phyloP scores from a whole-genome alignment of 2,329 filamentous ascomycete species.

The Orbilia brochopaga region DNA sequence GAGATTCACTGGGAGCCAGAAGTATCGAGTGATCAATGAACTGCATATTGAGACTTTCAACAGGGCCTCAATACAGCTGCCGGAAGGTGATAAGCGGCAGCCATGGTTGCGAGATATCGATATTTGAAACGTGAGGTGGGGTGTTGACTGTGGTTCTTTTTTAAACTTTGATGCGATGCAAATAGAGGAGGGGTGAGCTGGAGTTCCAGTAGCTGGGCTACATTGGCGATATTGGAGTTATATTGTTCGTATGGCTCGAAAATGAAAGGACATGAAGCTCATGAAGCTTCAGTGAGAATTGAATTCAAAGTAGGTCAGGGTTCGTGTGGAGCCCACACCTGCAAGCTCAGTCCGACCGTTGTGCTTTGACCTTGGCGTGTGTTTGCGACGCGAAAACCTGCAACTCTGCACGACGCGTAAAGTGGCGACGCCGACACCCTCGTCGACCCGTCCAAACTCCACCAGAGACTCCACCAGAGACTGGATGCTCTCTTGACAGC shows the following conservation, averaged over 20 bases:
- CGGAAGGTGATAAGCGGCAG: conserved; percentile 21
- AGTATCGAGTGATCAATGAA: conserved; percentile 44
- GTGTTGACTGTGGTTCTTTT: neutral
- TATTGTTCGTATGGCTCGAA: neutral
- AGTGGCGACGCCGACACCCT: conserved; percentile 22
- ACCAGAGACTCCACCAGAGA: neutral
- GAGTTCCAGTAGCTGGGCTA: conserved; percentile 16
- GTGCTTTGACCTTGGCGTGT: conserved; percentile 36
- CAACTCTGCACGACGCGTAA: conserved; percentile 35
- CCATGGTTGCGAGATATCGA: conserved; percentile 27
- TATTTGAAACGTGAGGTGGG: conserved; percentile 3
- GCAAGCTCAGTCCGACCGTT: neutral
- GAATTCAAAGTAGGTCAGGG: conserved; percentile 1
- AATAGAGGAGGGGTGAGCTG: conserved; percentile 9
- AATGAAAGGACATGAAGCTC: too few relatives aligned
- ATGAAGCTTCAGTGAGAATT: conserved; percentile 8
- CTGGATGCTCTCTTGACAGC: neutral
- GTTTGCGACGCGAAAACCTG: conserved; percentile 49
- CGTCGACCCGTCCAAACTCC: neutral
- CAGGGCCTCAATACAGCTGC: conserved; percentile 23
- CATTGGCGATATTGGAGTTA: conserved; percentile 33
- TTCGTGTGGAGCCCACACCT: too few relatives aligned
- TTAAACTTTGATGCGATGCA: neutral
- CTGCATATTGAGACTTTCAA: conserved; percentile 46
- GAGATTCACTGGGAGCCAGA: conserved; percentile 35